Evolutionary conservation across 202 grass and related monocot species (phyloP).

Genomic region (Setaria italica): DNA sequence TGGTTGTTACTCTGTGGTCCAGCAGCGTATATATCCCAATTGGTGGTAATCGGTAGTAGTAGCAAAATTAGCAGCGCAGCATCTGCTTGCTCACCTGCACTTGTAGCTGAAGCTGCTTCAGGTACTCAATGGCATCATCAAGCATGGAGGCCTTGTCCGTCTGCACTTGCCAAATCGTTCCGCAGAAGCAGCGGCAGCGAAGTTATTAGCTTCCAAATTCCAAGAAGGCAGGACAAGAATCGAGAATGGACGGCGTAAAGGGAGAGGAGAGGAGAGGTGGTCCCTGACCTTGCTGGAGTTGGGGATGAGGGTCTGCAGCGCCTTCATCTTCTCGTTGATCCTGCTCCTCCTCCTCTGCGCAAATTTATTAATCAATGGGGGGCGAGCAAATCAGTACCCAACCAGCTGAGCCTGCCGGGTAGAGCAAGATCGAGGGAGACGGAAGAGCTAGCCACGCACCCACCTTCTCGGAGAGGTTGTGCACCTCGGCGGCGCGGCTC

Average conservation of each 20-base stretch:
- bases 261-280: neutral
- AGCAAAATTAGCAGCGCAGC: neutral
- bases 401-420: neutral
- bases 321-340: slow-evolving; percentile 99
- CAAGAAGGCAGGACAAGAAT: neutral
- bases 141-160: slow-evolving; percentile 99
- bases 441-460: neutral
- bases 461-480: slow-evolving; percentile 94
- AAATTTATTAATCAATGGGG: neutral
- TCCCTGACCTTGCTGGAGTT: slow-evolving; percentile 87
- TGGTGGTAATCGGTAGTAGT: neutral
- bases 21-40: neutral
- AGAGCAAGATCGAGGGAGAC: neutral
- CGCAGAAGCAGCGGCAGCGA: neutral
- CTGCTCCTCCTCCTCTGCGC: slow-evolving; percentile 78
- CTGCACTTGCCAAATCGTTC: slow-evolving; percentile 44
- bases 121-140: slow-evolving; percentile 94
- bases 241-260: neutral
- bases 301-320: slow-evolving; percentile 84
- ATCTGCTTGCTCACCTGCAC: slow-evolving; percentile 64
- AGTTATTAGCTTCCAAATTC: slow-evolving; percentile 25
- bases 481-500: slow-evolving; percentile 87
- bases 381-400: neutral
- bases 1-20: neutral
- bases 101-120: slow-evolving; percentile 98